Percentiles rank a stretch among this genome's conserved stretches.
These are phyloP conservation scores for Lumnitzera racemosa DNA, from an alignment of 345 rosid genomes.

Conservation along the genomic window DNA sequence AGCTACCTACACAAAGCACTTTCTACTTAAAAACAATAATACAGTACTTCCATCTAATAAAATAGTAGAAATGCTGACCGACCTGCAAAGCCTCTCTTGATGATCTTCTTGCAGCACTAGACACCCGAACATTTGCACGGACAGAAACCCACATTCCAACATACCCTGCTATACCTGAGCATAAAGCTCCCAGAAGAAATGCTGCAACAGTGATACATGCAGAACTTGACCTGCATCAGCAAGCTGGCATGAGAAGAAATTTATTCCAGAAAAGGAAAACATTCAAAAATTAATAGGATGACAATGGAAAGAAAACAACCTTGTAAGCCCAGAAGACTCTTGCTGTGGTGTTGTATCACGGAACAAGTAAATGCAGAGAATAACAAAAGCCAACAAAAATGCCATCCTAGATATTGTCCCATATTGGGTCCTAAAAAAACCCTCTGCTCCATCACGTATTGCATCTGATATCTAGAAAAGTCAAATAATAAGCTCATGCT, in stretches of 20 bases:
- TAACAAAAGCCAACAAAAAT: slow-evolving; percentile 71
- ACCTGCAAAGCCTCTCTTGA: slow-evolving; percentile 99
- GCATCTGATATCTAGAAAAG: slow-evolving; percentile 90
- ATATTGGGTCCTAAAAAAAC: slow-evolving; percentile 95
- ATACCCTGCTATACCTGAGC: slow-evolving; percentile 95
- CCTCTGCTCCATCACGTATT: slow-evolving; percentile 99
- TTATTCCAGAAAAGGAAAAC: background rate
- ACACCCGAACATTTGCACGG: slow-evolving; percentile 98
- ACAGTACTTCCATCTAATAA: slow-evolving; percentile 11
- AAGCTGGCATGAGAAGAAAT: slow-evolving; percentile 16
- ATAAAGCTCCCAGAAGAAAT: slow-evolving; percentile 90
- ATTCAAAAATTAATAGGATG: slow-evolving; percentile 5
- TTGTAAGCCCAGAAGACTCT: slow-evolving; percentile 94
- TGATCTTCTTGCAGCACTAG: slow-evolving; percentile 98
- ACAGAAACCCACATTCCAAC: slow-evolving; percentile 99
- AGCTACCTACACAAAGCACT: slow-evolving; percentile 51
- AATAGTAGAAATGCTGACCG: slow-evolving; percentile 10
- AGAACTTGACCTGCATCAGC: slow-evolving; percentile 58
- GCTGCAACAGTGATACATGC: slow-evolving; percentile 90
- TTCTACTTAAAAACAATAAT: slow-evolving; percentile 16
- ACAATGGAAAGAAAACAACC: slow-evolving; percentile 34
- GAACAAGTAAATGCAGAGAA: slow-evolving; percentile 77
- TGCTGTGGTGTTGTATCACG: slow-evolving; percentile 90
- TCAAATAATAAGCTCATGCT: slow-evolving; percentile 21
- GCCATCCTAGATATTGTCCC: slow-evolving; percentile 99